Percentiles rank a stretch among this genome's conserved stretches.
Evolutionary conservation across 345 rosid genomes (phyloP).

Genomic region (Carallia brachiata): DNA sequence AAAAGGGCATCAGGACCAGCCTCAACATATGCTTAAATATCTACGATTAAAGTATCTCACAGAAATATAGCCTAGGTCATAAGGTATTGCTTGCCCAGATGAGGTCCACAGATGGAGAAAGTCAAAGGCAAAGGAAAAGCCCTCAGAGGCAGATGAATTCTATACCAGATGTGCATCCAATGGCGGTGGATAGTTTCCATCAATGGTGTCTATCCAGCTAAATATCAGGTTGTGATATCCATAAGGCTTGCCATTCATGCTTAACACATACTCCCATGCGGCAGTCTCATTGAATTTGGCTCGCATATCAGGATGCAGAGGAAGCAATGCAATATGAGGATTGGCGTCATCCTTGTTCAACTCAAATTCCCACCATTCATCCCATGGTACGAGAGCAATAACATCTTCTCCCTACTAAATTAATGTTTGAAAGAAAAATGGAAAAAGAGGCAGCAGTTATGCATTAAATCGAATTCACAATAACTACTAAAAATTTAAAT

Average conservation of each 20-base stretch:
- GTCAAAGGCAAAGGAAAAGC: not conserved
- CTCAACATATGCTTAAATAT: not conserved
- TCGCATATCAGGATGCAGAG: constrained; percentile 78
- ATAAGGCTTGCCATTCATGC: constrained; percentile 86
- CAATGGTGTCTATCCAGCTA: constrained; percentile 97
- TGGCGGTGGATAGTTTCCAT: constrained; percentile 95
- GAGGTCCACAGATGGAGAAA: not conserved
- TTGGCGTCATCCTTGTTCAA: constrained; percentile 78
- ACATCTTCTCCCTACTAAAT: constrained; percentile 76
- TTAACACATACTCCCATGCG: constrained; percentile 92
- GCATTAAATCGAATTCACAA: not conserved
- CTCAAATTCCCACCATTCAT: constrained; percentile 99
- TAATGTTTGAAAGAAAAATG: not conserved
- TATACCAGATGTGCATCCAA: constrained; percentile 89
- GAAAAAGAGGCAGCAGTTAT: not conserved
- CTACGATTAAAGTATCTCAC: not conserved
- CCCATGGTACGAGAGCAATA: constrained; percentile 85
- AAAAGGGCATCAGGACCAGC: not conserved
- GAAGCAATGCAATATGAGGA: constrained; percentile 93
- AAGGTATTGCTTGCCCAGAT: too few species aligned
- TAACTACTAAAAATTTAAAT: not conserved
- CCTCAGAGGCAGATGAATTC: constrained; percentile 10
- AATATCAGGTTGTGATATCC: constrained; percentile 98
- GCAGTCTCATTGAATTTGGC: constrained; percentile 91
- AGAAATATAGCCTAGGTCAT: not conserved